phyloP scores from a whole-genome alignment of 139 green algal genomes.

The Picochlorum sp. region DNA sequence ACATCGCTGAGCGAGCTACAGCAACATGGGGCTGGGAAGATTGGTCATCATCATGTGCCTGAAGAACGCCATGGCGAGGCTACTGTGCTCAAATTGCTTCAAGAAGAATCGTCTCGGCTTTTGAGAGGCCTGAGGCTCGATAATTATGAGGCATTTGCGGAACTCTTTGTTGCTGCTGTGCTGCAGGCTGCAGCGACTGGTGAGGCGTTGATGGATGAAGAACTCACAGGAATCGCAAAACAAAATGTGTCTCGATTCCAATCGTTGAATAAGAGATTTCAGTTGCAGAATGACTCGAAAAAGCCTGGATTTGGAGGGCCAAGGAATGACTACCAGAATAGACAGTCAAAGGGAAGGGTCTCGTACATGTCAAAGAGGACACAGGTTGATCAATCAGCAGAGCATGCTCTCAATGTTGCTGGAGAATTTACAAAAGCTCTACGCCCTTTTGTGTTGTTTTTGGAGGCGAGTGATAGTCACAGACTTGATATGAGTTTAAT shows the following conservation, averaged over 20 bases:
- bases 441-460: conserved; percentile 47
- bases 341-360: background rate
- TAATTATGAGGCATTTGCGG: conserved; percentile 50
- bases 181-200: conserved; percentile 58
- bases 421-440: conserved; percentile 42
- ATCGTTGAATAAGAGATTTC: conserved; percentile 47
- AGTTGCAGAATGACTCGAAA: conserved; percentile 4
- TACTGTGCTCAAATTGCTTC: conserved; percentile 25
- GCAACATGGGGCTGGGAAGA: too few relatives aligned
- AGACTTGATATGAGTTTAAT: conserved; percentile 28
- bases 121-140: conserved; percentile 36
- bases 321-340: background rate
- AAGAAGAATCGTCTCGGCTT: conserved; percentile 22
- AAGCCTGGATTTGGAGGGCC: background rate
- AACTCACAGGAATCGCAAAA: conserved; percentile 44
- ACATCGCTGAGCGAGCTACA: background rate
- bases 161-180: conserved; percentile 46
- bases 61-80: conserved; percentile 8
- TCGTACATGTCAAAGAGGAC: background rate
- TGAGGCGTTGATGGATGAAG: conserved; percentile 37
- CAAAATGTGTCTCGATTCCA: conserved; percentile 44
- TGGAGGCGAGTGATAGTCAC: conserved; percentile 49
- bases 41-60: too few relatives aligned
- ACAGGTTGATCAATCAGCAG: background rate
- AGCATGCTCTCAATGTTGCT: conserved; percentile 7